These are phyloP conservation scores for Blastobotrys aristatus DNA, from an alignment of 1,139 yeast species.

Conservation along the genomic window DNA sequence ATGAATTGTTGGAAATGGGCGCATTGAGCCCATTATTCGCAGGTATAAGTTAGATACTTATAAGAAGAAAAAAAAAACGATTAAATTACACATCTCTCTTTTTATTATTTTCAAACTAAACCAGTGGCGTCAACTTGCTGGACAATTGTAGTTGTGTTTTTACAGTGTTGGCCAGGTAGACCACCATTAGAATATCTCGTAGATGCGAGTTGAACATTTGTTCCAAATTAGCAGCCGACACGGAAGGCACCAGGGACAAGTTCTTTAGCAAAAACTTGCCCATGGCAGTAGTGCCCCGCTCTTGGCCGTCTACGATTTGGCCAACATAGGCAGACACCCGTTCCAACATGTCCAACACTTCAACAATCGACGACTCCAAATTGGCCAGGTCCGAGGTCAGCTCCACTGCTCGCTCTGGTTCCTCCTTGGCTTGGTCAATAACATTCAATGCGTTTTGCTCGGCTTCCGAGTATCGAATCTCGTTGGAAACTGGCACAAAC, in stretches of 20 bases:
- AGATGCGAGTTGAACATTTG: conserved; percentile 64
- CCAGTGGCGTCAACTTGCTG: conserved; percentile 61
- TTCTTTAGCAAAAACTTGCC: conserved; percentile 65
- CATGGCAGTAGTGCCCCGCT: conserved; percentile 43
- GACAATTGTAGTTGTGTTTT: conserved; percentile 81
- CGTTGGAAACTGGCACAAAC: conserved; percentile 74
- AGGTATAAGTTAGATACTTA: conserved; percentile 21
- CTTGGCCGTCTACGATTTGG: conserved; percentile 41
- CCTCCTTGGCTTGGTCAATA: conserved; percentile 35
- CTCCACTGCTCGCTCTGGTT: conserved; percentile 35
- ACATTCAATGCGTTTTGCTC: conserved; percentile 43
- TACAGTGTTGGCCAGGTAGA: conserved; percentile 76
- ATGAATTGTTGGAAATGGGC: conserved; percentile 35
- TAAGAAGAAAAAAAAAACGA: neutral
- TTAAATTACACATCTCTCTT: neutral
- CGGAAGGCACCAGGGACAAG: conserved; percentile 58
- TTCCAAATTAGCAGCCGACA: conserved; percentile 54
- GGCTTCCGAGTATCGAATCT: conserved; percentile 53
- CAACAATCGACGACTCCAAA: conserved; percentile 52
- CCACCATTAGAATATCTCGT: conserved; percentile 80
- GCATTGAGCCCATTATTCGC: conserved; percentile 36
- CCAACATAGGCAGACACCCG: conserved; percentile 46
- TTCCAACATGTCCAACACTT: conserved; percentile 56
- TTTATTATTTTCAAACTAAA: conserved; percentile 22
- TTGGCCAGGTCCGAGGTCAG: conserved; percentile 42